Conservation (phyloP, 345 rosid genomes). For the Corchorus capsularis region DNA sequence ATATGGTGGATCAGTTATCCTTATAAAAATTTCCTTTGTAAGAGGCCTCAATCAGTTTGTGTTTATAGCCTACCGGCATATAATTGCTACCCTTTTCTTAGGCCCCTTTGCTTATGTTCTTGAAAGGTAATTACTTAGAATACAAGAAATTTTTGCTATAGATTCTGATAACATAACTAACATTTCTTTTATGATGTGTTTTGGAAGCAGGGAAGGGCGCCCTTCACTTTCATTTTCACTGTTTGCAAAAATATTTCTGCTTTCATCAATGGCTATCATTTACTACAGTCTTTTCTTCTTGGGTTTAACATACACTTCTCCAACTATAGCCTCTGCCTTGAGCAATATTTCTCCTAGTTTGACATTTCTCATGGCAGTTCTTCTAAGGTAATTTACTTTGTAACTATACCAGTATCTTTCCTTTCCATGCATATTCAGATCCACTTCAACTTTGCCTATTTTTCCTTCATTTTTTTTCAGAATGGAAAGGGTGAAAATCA, state of each 20-base stretch:
- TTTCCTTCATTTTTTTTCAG: conserved; percentile 11
- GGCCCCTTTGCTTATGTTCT: conserved; percentile 45
- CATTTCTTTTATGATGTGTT: neutral
- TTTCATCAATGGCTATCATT: conserved; percentile 40
- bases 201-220: conserved; percentile 35
- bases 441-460: neutral
- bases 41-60: conserved; percentile 43
- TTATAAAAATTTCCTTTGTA: conserved; percentile 38
- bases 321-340: conserved; percentile 39
- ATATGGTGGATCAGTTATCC: conserved; percentile 42
- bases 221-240: conserved; percentile 34
- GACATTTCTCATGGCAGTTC: conserved; percentile 40
- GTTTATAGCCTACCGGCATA: conserved; percentile 42
- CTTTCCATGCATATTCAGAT: neutral
- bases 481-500: conserved; percentile 42
- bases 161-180: neutral
- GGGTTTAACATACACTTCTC: conserved; percentile 40
- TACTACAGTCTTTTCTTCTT: conserved; percentile 40
- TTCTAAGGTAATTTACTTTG: conserved; percentile 33
- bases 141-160: no score
- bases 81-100: conserved; percentile 36
- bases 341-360: conserved; percentile 42
- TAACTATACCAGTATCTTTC: neutral
- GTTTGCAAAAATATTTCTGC: conserved; percentile 40
- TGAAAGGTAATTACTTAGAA: conserved; percentile 35